A percentile compares a stretch with the other conserved stretches of the same genome.
Evolutionary conservation across 1,284 basidiomycete species (phyloP).

Genomic region (Puccinia hordei): DNA sequence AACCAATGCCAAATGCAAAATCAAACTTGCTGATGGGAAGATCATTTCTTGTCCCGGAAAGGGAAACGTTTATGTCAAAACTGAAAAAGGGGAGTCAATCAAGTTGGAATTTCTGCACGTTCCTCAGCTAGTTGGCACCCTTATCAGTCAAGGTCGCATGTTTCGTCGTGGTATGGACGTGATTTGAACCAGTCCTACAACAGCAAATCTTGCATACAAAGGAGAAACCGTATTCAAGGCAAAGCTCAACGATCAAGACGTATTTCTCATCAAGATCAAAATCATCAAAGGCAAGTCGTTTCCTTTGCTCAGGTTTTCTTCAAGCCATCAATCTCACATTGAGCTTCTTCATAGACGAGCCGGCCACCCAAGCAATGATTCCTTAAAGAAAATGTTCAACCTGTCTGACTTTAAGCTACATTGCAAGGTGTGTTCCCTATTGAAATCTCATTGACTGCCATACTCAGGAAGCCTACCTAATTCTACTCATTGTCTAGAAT

Average conservation of each 20-base stretch:
- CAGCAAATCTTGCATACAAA: not conserved
- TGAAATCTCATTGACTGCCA: conserved; percentile 17
- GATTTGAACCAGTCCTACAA: not conserved
- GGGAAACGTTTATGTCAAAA: not conserved
- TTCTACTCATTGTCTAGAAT: not conserved
- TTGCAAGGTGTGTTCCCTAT: not conserved
- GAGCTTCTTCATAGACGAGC: not conserved
- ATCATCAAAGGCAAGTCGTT: not conserved
- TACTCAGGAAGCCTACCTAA: not conserved
- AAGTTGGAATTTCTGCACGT: no score
- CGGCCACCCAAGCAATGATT: not conserved
- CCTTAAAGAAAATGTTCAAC: not conserved
- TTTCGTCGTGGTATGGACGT: not conserved
- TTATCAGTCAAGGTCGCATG: no score
- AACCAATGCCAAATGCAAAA: not conserved
- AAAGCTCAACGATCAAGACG: not conserved
- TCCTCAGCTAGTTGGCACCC: no score
- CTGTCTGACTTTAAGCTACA: not conserved
- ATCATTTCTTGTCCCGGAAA: not conserved
- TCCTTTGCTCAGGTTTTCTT: not conserved
- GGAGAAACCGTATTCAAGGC: not conserved
- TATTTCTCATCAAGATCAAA: not conserved
- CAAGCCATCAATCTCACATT: no score
- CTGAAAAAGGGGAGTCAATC: not conserved
- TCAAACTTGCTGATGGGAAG: not conserved